phyloP scores from a whole-genome alignment of 495 filamentous ascomycete species.

The Trichoderma erinaceum region DNA sequence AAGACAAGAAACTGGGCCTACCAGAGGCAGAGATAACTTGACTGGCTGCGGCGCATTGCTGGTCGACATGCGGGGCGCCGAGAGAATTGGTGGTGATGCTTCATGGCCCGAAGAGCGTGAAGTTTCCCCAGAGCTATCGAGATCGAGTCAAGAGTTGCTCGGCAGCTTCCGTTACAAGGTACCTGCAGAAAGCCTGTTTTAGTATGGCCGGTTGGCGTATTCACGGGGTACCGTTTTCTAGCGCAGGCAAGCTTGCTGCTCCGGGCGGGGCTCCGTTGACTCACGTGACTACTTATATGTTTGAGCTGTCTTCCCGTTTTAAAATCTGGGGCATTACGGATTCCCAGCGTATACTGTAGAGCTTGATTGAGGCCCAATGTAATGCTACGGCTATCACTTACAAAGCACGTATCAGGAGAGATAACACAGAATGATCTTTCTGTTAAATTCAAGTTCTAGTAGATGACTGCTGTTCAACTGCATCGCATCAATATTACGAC shows the following conservation, averaged over 20 bases:
- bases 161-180: not conserved
- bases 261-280: not conserved
- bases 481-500: too few relatives aligned
- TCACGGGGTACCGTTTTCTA: not conserved
- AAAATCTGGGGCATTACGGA: too few relatives aligned
- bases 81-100: constrained; percentile 23
- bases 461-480: too few relatives aligned
- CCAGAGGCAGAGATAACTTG: constrained; percentile 88
- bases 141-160: not conserved
- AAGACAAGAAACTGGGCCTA: constrained; percentile 32
- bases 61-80: constrained; percentile 38
- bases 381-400: too few relatives aligned
- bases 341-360: too few relatives aligned
- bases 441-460: too few relatives aligned
- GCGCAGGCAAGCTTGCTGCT: not conserved
- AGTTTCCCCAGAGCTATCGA: not conserved
- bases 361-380: too few relatives aligned
- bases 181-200: not conserved
- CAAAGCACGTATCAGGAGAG: too few relatives aligned
- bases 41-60: constrained; percentile 60
- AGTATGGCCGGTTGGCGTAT: not conserved
- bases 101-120: constrained; percentile 4
- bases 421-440: too few relatives aligned
- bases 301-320: too few relatives aligned
- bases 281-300: not conserved